Base-by-base conservation (phyloP, 768 basidiomycete species). In the Paxillus ammoniavirescens region DNA sequence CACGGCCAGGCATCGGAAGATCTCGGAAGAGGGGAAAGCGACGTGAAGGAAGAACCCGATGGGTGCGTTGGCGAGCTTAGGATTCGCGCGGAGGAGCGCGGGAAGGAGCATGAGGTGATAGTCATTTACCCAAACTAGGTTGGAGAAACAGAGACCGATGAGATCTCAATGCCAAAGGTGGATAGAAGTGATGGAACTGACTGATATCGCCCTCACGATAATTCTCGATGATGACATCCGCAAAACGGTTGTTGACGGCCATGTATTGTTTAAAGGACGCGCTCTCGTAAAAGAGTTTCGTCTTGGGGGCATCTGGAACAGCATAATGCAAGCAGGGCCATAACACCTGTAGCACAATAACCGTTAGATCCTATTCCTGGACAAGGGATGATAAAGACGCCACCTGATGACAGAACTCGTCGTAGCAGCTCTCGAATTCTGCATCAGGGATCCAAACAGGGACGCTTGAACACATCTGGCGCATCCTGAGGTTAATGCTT, bases 61-160 rank as follows among this genome's bases (percentile, higher is more conserved):
- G 40, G 75, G 72, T 2, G 73, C 75, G 13, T 70, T 52, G 12
- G 63, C 48, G 7, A 92, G 66, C 64, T 78, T 50, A 68, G 76
- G 21, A 72, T 78, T 57, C 26, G 84, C 78, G 47, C 95, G 86
- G 28, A 98, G 81, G 72, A 98, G 84, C 41, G 81, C 78, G 1
- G 96, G 96, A 8, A 97, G 82, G 46, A 98, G 86, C 77, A 97
- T 88, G 45, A 98, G 85, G 65, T 99, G 96, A 71, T 98, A 99
- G 74, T 98, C 96, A 71, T 99, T 93, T 3, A 91, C 79, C 87
- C 87, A 90, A 61, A 91, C 79, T 80, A 55, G 8, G 10, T 30
- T 35, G 33, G 14, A 9, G 15, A 7, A 18, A 49, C 3, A 36
- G 3, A 4, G 31, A 31, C 31, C 18, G 38, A 47, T 65, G 44